Evolutionary conservation across 139 green algal genomes (phyloP).

Genomic region (Picocystis salinarum): DNA sequence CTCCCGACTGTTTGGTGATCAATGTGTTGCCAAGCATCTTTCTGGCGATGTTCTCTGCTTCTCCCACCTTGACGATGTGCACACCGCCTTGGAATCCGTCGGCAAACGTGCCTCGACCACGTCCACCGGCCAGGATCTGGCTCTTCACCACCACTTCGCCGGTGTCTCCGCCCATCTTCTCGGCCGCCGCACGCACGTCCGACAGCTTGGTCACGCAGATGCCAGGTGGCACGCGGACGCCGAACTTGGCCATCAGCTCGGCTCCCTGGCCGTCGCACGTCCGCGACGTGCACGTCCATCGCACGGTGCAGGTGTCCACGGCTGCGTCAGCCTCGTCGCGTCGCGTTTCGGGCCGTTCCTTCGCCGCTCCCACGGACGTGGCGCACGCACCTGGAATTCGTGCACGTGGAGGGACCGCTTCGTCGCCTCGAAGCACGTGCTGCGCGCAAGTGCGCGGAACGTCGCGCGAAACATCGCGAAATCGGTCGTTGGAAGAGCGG

Average conservation of each 20-base stretch:
- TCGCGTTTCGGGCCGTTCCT: too few species aligned
- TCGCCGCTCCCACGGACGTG: too few species aligned
- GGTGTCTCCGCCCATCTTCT: constrained; percentile 44
- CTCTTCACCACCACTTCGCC: constrained; percentile 88
- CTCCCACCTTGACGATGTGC: constrained; percentile 54
- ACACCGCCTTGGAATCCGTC: constrained; percentile 90
- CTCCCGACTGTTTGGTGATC: constrained; percentile 82
- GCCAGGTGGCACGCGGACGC: constrained; percentile 81
- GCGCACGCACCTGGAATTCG: too few species aligned
- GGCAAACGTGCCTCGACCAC: constrained; percentile 85
- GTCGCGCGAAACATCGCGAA: too few species aligned
- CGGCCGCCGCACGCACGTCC: constrained; percentile 43
- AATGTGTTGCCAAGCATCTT: constrained; percentile 52
- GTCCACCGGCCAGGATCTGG: constrained; percentile 87
- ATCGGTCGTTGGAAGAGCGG: too few species aligned
- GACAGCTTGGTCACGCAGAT: constrained; percentile 46
- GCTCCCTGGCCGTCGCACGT: too few species aligned
- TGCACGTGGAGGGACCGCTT: constrained; percentile 3
- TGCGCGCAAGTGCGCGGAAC: too few species aligned
- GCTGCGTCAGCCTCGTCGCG: too few species aligned
- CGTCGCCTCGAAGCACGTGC: too few species aligned
- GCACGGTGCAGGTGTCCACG: too few species aligned
- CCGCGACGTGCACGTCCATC: too few species aligned
- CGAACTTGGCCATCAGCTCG: constrained; percentile 75
- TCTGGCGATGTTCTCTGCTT: constrained; percentile 44